These are phyloP conservation scores for Acaromyces ingoldii DNA, from an alignment of 1,284 basidiomycete species.

Conservation along the genomic window DNA sequence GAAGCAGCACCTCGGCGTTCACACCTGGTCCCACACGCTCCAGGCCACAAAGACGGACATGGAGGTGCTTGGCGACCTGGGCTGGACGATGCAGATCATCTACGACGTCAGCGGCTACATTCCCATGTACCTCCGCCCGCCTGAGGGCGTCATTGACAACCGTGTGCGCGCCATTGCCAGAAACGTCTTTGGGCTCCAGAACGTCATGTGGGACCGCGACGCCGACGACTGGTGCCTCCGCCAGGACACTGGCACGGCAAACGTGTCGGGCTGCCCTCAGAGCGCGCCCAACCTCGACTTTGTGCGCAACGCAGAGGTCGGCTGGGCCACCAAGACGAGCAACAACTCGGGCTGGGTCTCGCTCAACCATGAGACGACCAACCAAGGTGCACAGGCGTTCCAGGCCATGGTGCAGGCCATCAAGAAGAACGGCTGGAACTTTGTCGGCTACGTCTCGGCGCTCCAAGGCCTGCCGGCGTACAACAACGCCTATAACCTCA, in stretches of 20 bases:
- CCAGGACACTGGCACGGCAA: constrained; percentile 30
- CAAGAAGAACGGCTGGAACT: constrained; percentile 22
- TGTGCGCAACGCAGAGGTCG: constrained; percentile 22
- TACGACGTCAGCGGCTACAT: constrained; percentile 65
- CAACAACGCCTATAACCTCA: constrained; percentile 19
- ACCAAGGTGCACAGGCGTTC: constrained; percentile 38
- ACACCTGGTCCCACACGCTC: constrained; percentile 52
- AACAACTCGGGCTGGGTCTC: constrained; percentile 34
- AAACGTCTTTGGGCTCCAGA: constrained; percentile 40
- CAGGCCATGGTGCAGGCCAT: constrained; percentile 18
- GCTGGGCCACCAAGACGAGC: constrained; percentile 17
- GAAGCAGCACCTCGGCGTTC: constrained; percentile 63
- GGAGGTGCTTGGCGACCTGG: constrained; percentile 70
- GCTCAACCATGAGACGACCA: constrained; percentile 43
- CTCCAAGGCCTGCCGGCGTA: constrained; percentile 38
- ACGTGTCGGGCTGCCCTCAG: constrained; percentile 1
- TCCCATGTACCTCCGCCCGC: constrained; percentile 41
- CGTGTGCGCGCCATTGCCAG: constrained; percentile 44
- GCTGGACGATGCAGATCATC: constrained; percentile 76
- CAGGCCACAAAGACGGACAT: constrained; percentile 69
- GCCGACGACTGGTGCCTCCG: constrained; percentile 44
- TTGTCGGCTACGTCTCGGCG: constrained; percentile 22
- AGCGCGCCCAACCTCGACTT: constrained; percentile 21
- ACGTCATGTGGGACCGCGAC: constrained; percentile 41
- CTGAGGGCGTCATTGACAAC: constrained; percentile 43